Percentiles rank a stretch among this genome's conserved stretches.
These are phyloP conservation scores for Acorus calamus DNA, from an alignment of 106 monocot genomes.

Conservation along the genomic window DNA sequence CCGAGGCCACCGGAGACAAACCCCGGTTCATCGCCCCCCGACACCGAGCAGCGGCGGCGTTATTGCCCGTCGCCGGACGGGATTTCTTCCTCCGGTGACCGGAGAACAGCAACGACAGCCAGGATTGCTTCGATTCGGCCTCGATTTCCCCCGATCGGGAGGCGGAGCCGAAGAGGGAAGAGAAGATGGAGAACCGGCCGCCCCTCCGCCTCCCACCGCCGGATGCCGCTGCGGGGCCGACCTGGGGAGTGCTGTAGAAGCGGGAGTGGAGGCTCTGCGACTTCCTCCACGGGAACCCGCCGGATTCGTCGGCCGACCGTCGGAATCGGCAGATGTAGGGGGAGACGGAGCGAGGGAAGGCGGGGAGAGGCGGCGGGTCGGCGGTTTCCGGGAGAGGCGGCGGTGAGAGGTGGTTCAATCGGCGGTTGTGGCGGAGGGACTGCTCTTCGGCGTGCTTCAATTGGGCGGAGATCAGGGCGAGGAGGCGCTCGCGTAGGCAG, in stretches of 20 bases:
- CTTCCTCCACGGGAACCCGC: no score
- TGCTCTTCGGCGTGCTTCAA: no score
- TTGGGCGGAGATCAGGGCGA: not conserved
- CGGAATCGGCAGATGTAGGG: not conserved
- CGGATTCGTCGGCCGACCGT: not conserved
- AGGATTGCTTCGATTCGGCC: not conserved
- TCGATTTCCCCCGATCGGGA: not conserved
- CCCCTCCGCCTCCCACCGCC: not conserved
- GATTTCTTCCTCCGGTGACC: not conserved
- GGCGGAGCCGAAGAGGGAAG: not conserved
- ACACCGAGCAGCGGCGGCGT: not conserved
- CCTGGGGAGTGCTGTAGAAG: not conserved
- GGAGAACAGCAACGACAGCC: not conserved
- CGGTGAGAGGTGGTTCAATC: not conserved
- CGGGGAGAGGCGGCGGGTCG: not conserved
- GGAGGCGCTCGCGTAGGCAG: not conserved
- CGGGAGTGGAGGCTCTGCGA: not conserved
- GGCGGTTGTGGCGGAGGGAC: no score
- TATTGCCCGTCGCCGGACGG: not conserved
- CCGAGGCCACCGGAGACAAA: not conserved
- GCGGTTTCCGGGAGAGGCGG: not conserved
- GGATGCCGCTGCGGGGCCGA: not conserved
- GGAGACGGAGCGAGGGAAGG: not conserved
- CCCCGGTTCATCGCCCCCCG: not conserved
- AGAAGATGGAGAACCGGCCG: not conserved